Evolutionary conservation across 1,284 basidiomycete species (phyloP), one percentile per base, ranked within the genome.

Genomic region (Entoloma clypeatum): DNA sequence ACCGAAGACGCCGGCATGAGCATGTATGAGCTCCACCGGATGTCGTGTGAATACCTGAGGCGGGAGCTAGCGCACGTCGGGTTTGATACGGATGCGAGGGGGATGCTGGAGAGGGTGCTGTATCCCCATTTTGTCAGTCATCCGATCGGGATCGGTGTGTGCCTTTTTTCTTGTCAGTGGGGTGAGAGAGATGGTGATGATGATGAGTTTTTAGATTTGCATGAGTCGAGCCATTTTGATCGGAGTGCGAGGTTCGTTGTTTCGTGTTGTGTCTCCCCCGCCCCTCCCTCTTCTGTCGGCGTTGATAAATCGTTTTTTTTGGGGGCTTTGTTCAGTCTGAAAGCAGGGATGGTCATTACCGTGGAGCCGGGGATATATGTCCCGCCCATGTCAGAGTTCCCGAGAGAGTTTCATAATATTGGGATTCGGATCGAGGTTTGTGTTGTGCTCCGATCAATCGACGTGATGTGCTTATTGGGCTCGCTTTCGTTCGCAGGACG

Each of bases 71-170:
- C 74, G 40, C 81, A 88, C 53, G 77, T 97, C 34, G 93, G 92
- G 0, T 92, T 98, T 59, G 67, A 76, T 24, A 61, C 94, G 30
- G 52, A 62, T 4, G 60, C 66, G 3, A 79, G 79, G 2, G 86
- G 86, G n/a, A n/a, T n/a, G 43, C 63, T 96, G 14, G 90, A 93
- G 57, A 64, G 81, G 35, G 63, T 79, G 14, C 61, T 94, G 41
- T 95, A 93, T 58, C 92, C 92, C 2, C 92, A 95, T 65, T 91
- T 83, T 48, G 63, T 95, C 36, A 81, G 86, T 36, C 90, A 97
- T 62, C 86, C 87, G 11, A 81, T 93, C 42, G 89, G 90, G 10
- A 81, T 92, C 44, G 88, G 86, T 84, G 36, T 25, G 78, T 63
- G 23, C 18, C 34, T 27, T 36, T 30, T 31, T 22, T 34, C 21